These are phyloP conservation scores for Protomyces macrosporus DNA, from an alignment of 1,139 yeast genomes.

Conservation along the genomic window DNA sequence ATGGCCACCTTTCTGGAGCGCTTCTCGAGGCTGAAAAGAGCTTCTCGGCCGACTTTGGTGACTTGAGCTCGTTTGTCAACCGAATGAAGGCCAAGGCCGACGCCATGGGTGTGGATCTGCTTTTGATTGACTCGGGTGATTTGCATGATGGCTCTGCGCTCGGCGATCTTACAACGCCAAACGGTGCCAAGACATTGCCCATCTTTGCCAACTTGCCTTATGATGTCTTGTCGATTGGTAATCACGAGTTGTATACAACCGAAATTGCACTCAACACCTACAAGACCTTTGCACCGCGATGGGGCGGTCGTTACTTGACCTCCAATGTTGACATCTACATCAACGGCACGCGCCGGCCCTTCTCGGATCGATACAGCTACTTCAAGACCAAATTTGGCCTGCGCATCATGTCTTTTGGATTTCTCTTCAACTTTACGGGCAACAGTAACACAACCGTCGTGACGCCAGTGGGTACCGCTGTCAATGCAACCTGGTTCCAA, in stretches of 20 bases:
- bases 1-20: slow-evolving; percentile 93
- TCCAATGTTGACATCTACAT: slow-evolving; percentile 72
- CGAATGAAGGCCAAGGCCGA: slow-evolving; percentile 49
- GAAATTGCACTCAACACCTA: slow-evolving; percentile 64
- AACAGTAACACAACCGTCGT: slow-evolving; percentile 60
- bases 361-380: slow-evolving; percentile 66
- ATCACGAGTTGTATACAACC: slow-evolving; percentile 81
- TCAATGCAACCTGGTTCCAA: slow-evolving; percentile 61
- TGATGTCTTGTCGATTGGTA: slow-evolving; percentile 82
- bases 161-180: slow-evolving; percentile 25
- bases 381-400: slow-evolving; percentile 52
- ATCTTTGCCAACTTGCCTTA: slow-evolving; percentile 47
- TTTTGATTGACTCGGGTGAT: slow-evolving; percentile 85
- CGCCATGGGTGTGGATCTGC: slow-evolving; percentile 51
- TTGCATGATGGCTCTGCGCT: slow-evolving; percentile 88
- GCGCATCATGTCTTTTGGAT: slow-evolving; percentile 66
- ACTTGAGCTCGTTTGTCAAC: slow-evolving; percentile 63
- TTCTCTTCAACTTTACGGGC: slow-evolving; percentile 69
- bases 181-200: slow-evolving; percentile 28
- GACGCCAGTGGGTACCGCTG: slow-evolving; percentile 53
- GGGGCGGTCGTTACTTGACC: slow-evolving; percentile 62
- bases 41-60: slow-evolving; percentile 90
- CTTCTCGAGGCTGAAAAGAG: slow-evolving; percentile 52
- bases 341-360: slow-evolving; percentile 51
- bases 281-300: slow-evolving; percentile 53